Evolutionary conservation across 1,284 basidiomycete species (phyloP), one percentile per base, ranked within the genome.

Genomic region (Cutaneotrichosporon sp.): DNA sequence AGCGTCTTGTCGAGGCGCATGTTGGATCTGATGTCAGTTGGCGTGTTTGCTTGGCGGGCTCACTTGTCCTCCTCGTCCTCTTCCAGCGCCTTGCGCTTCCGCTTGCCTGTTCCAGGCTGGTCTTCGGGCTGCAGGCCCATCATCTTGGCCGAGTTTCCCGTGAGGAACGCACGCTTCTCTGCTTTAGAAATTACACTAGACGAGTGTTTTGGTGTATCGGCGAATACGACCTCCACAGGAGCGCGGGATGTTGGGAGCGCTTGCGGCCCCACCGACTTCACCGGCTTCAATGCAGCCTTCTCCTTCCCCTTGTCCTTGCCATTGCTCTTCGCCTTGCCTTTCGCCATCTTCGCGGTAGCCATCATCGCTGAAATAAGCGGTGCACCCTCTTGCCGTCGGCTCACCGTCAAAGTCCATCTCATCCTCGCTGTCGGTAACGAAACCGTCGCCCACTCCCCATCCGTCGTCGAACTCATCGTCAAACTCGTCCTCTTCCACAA

Each of bases 81-180:
- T 12, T 67, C 66, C 19, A 46, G 57, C 8, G 49, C 61, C 27
- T 50, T 57, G 48, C 54, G 47, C 24, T 46, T 51, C 8, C 56
- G 56, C 55, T 63, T 67, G 46, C 55, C 35, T 52, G 54, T 38
- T 17, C 39, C 54, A 16, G 50, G 60, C 39, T 51, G 62, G 38
- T 61, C 63, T 24, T 62, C 57, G 19, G 46, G 32, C 49, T 65
- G 61, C 39, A 68, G 53, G 7, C 70, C 68, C 65, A 75, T 70
- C 56, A 76, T 71, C 57, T 75, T 75, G 44, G 70, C 60, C 4
- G 70, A 70, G 45, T 63, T 72, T n/a, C 72, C 68, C 9, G 51
- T 66, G 27, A 74, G 62, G 59, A 74, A 75, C 10, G 70, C 68
- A 46, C 66, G 61, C 25, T 67, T 61, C 46, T 75, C 74, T 3